A percentile compares a stretch with the other conserved stretches of the same genome.
Evolutionary conservation across 768 basidiomycete species (phyloP).

Genomic region (Suillus bovinus): DNA sequence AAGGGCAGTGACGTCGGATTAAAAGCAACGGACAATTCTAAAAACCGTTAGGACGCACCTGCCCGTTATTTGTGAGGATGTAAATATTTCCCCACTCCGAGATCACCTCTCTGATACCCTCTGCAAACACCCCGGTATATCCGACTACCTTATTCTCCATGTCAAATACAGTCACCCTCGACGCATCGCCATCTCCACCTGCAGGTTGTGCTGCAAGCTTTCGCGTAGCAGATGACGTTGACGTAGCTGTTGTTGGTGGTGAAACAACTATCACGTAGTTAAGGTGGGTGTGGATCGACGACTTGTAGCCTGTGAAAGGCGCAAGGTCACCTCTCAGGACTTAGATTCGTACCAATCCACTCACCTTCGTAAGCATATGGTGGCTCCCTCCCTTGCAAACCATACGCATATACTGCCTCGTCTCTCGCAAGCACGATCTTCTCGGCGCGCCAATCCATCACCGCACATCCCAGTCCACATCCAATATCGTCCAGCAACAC

Average conservation of each 20-base stretch:
- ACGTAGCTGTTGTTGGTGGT: conserved; percentile 73
- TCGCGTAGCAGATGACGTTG: conserved; percentile 54
- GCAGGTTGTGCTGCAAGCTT: conserved; percentile 25
- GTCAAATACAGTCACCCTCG: conserved; percentile 86
- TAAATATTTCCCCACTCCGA: conserved; percentile 82
- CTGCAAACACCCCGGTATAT: conserved; percentile 76
- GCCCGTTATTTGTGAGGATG: conserved; percentile 75
- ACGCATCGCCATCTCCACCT: conserved; percentile 52
- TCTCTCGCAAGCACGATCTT: conserved; percentile 87
- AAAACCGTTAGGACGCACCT: conserved; percentile 44
- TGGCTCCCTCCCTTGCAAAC: conserved; percentile 76
- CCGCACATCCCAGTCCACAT: conserved; percentile 79
- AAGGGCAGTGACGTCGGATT: conserved; percentile 1
- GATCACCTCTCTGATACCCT: conserved; percentile 82
- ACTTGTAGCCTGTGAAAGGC: conserved; percentile 44
- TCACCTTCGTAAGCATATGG: conserved; percentile 93
- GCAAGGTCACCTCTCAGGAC: not conserved
- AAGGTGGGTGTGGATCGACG: conserved; percentile 70
- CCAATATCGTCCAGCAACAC: conserved; percentile 85
- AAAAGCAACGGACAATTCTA: not conserved
- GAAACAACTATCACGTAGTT: conserved; percentile 91
- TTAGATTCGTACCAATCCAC: conserved; percentile 10
- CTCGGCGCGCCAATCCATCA: conserved; percentile 69
- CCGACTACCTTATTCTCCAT: conserved; percentile 90
- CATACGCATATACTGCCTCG: conserved; percentile 89